Conservation (phyloP, 2,329 filamentous ascomycete species). For the Ampelomyces quisqualis region DNA sequence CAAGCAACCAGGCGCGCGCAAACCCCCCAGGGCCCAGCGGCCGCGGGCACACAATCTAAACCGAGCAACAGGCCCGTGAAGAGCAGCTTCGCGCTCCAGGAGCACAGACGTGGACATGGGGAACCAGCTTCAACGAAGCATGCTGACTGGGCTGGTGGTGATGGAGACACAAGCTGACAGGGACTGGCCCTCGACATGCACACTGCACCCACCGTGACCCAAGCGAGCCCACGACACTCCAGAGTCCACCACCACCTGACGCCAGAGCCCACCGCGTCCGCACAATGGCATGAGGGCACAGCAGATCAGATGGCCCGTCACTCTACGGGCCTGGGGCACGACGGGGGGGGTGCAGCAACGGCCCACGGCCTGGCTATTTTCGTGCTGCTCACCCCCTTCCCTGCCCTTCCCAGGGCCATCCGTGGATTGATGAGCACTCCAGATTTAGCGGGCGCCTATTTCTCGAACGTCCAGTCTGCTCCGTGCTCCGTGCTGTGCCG, state of each 20-base stretch:
- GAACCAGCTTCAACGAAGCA: constrained; percentile 8
- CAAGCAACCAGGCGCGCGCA: constrained; percentile 37
- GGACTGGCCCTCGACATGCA: constrained; percentile 19
- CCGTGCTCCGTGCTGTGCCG: no score
- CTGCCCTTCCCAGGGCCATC: no score
- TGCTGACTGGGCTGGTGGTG: constrained; percentile 43
- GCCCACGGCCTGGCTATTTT: constrained; percentile 20
- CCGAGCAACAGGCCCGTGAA: constrained; percentile 24
- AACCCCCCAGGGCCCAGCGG: constrained; percentile 31
- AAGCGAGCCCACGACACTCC: constrained; percentile 36
- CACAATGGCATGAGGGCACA: constrained; percentile 21
- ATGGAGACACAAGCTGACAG: constrained; percentile 17
- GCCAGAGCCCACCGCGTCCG: constrained; percentile 15
- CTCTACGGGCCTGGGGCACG: constrained; percentile 11
- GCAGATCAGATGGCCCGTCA: constrained; percentile 18
- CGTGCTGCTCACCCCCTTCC: constrained; percentile 13
- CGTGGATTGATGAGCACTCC: constrained; percentile 26
- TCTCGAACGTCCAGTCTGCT: no score
- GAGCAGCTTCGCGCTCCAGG: constrained; percentile 18
- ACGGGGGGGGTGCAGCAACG: constrained; percentile 14
- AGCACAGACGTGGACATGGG: constrained; percentile 28
- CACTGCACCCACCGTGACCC: no score
- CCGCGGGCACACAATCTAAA: constrained; percentile 43
- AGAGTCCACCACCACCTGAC: constrained; percentile 35
- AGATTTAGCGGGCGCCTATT: constrained; percentile 42